Evolutionary conservation across 2,329 filamentous ascomycete species (phyloP).

Genomic region (Alternaria gansuensis): DNA sequence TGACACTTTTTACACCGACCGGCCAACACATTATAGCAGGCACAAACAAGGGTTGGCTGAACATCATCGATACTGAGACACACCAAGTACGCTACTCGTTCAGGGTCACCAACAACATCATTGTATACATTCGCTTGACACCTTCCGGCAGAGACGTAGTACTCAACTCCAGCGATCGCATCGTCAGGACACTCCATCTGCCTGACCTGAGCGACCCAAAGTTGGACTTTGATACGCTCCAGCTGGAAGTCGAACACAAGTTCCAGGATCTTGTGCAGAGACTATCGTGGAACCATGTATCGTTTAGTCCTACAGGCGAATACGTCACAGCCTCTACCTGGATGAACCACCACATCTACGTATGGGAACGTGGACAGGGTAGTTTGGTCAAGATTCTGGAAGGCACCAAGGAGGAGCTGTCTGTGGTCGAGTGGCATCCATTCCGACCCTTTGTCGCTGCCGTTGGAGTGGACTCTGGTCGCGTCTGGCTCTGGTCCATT

Average conservation of each 20-base stretch:
- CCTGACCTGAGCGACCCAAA: conserved; percentile 73
- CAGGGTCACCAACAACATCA: conserved; percentile 84
- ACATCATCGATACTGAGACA: conserved; percentile 87
- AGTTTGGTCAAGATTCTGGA: conserved; percentile 97
- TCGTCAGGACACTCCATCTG: conserved; percentile 90
- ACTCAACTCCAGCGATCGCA: conserved; percentile 91
- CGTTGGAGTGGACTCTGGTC: conserved; percentile 89
- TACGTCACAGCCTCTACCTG: conserved; percentile 96
- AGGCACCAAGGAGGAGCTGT: conserved; percentile 94
- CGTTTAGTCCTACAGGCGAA: conserved; percentile 91
- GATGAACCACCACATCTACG: conserved; percentile 98
- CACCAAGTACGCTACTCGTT: conserved; percentile 87
- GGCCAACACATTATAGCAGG: conserved; percentile 91
- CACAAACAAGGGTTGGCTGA: conserved; percentile 95
- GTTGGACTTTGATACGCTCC: conserved; percentile 83
- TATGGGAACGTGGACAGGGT: conserved; percentile 94
- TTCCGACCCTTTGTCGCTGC: conserved; percentile 85
- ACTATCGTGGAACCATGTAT: conserved; percentile 95
- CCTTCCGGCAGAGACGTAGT: conserved; percentile 86
- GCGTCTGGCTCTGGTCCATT: conserved; percentile 96
- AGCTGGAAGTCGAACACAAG: conserved; percentile 93
- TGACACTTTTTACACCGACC: conserved; percentile 83
- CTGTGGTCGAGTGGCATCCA: conserved; percentile 97
- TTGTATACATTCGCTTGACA: conserved; percentile 86
- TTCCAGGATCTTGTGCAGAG: conserved; percentile 98